These are phyloP conservation scores for Botrytis pseudocinerea DNA, from an alignment of 2,329 filamentous ascomycete species.

Conservation along the genomic window DNA sequence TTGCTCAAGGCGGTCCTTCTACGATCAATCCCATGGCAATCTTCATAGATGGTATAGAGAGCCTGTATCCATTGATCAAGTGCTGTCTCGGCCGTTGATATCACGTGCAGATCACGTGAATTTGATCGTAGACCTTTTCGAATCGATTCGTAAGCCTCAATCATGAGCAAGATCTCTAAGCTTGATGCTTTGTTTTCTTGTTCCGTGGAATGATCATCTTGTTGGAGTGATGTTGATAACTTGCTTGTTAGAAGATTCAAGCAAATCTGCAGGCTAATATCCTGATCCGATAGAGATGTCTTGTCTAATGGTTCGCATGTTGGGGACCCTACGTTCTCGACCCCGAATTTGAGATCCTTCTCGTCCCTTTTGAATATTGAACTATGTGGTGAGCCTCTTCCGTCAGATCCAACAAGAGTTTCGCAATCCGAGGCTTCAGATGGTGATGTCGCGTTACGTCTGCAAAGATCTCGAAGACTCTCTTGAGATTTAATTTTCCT, in stretches of 20 bases:
- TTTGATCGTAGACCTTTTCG: constrained; percentile 28
- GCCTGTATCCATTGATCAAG: constrained; percentile 38
- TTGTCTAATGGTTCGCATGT: background rate
- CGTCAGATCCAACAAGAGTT: constrained; percentile 28
- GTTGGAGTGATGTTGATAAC: constrained; percentile 32
- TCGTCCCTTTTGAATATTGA: constrained; percentile 4
- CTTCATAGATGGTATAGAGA: constrained; percentile 37
- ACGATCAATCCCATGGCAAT: background rate
- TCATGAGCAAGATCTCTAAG: constrained; percentile 39
- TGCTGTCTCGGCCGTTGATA: constrained; percentile 27
- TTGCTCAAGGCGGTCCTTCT: background rate
- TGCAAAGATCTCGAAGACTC: constrained; percentile 35
- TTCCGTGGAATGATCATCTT: constrained; percentile 28
- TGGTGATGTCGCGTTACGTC: constrained; percentile 19
- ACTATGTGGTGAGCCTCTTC: constrained; percentile 17
- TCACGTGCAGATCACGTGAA: constrained; percentile 28
- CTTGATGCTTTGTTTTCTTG: constrained; percentile 32
- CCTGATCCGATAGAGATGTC: constrained; percentile 24
- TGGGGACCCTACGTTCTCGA: background rate
- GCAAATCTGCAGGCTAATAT: constrained; percentile 37
- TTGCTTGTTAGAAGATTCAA: constrained; percentile 37
- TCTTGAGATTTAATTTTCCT: constrained; percentile 39
- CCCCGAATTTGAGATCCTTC: background rate
- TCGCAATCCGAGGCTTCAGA: constrained; percentile 23
- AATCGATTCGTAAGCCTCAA: constrained; percentile 39